Conservation (phyloP, 495 filamentous ascomycete genomes). For the Podospora pseudoanserina region DNA sequence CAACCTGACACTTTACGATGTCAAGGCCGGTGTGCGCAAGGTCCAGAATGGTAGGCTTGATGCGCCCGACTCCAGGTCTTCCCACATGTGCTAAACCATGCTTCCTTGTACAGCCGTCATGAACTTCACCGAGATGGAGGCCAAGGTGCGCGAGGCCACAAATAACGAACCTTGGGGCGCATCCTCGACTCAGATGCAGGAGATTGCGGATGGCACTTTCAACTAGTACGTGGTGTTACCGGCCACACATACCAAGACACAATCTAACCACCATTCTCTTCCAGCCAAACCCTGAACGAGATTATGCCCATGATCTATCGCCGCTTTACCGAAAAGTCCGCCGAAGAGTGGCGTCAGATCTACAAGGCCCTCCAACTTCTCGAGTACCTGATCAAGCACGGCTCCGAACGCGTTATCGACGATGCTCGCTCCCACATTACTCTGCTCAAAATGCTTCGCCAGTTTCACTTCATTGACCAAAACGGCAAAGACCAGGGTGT, state of each 20-base stretch:
- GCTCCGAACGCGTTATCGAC: constrained; percentile 95
- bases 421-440: constrained; percentile 94
- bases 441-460: constrained; percentile 94
- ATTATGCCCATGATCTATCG: constrained; percentile 99
- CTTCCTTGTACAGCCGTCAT: constrained; percentile 68
- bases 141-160: constrained; percentile 96
- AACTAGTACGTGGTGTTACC: constrained; percentile 74
- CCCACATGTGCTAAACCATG: constrained; percentile 1
- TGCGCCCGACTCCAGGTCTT: background rate
- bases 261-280: background rate
- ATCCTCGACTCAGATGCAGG: constrained; percentile 82
- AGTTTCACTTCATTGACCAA: constrained; percentile 94
- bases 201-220: constrained; percentile 96
- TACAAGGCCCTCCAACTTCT: constrained; percentile 97
- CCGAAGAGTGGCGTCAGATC: constrained; percentile 98
- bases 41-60: constrained; percentile 88
- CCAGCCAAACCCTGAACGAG: constrained; percentile 91
- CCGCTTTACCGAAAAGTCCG: constrained; percentile 95
- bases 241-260: constrained; percentile 5
- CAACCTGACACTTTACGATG: constrained; percentile 92
- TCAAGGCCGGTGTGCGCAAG: constrained; percentile 95
- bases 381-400: constrained; percentile 97
- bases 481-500: constrained; percentile 98
- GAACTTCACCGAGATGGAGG: constrained; percentile 99
- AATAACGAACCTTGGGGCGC: constrained; percentile 98